Evolutionary conservation across 1,139 yeast species (phyloP).

Genomic region (Geotrichum aggregatum): DNA sequence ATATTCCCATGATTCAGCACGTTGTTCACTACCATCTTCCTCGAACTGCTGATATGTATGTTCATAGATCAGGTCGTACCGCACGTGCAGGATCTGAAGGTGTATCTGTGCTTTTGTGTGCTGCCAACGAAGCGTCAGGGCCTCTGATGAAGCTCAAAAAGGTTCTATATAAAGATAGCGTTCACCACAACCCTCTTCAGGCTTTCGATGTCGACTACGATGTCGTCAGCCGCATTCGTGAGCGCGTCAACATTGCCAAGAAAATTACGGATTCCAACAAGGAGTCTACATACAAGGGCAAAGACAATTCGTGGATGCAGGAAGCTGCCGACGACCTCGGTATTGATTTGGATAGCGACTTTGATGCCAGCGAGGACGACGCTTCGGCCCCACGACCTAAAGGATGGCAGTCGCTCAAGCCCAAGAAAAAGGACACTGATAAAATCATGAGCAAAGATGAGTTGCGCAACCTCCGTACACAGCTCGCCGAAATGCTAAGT

Average conservation of each 20-base stretch:
- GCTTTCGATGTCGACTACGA: slow-evolving; percentile 75
- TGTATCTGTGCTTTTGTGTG: slow-evolving; percentile 85
- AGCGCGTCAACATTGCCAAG: slow-evolving; percentile 64
- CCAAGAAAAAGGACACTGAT: slow-evolving; percentile 43
- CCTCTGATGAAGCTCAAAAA: slow-evolving; percentile 74
- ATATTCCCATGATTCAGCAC: slow-evolving; percentile 85
- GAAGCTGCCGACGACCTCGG: slow-evolving; percentile 95
- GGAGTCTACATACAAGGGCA: slow-evolving; percentile 55
- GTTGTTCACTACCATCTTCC: slow-evolving; percentile 96
- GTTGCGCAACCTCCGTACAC: slow-evolving; percentile 47
- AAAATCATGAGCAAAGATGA: slow-evolving; percentile 43
- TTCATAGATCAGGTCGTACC: slow-evolving; percentile 96
- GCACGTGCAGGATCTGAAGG: slow-evolving; percentile 95
- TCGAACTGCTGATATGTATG: slow-evolving; percentile 87
- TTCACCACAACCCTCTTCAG: slow-evolving; percentile 42
- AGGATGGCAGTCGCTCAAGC: slow-evolving; percentile 20
- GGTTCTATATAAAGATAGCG: slow-evolving; percentile 44
- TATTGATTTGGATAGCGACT: slow-evolving; percentile 63
- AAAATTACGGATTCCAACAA: slow-evolving; percentile 69
- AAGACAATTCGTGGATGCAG: slow-evolving; percentile 75
- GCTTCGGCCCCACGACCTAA: slow-evolving; percentile 44
- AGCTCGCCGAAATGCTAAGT: slow-evolving; percentile 54
- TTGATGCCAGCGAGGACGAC: slow-evolving; percentile 44
- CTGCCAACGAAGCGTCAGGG: slow-evolving; percentile 88
- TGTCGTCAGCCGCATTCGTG: slow-evolving; percentile 63